A percentile compares a stretch with the other conserved stretches of the same genome.
phyloP scores from a whole-genome alignment of 768 basidiomycete species.

The Russula emetica region DNA sequence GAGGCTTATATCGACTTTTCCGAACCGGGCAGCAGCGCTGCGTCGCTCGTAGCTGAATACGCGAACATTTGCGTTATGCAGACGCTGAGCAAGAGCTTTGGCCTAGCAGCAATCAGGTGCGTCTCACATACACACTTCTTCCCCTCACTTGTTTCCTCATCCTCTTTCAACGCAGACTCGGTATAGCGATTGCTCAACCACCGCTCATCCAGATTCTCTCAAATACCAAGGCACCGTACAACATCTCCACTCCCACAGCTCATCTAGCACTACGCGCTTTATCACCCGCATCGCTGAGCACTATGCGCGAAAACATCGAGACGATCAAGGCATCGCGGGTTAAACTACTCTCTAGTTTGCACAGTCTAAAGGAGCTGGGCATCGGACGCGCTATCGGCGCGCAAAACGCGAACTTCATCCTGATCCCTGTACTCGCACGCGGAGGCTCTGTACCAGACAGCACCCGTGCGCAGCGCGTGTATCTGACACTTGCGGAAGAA shows the following conservation, averaged over 20 bases:
- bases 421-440: conserved; percentile 67
- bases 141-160: conserved; percentile 7
- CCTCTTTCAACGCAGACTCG: conserved; percentile 53
- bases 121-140: conserved; percentile 28
- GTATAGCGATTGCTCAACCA: conserved; percentile 85
- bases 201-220: conserved; percentile 85
- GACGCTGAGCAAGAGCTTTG: conserved; percentile 94
- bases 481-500: conserved; percentile 79
- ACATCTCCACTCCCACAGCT: conserved; percentile 88
- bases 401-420: conserved; percentile 85
- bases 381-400: conserved; percentile 70
- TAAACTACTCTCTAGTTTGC: conserved; percentile 49
- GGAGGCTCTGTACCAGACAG: conserved; percentile 50
- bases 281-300: conserved; percentile 52
- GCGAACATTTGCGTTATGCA: conserved; percentile 93
- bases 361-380: conserved; percentile 46
- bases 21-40: conserved; percentile 55
- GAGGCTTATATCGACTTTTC: conserved; percentile 98
- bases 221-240: conserved; percentile 98
- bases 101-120: conserved; percentile 90
- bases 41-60: conserved; percentile 69
- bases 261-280: conserved; percentile 76
- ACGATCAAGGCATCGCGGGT: conserved; percentile 57
- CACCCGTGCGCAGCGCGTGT: conserved; percentile 56
- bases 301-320: conserved; percentile 62